Evolutionary conservation across 176 grass and related monocot species (phyloP), one percentile per base, ranked within the genome.

Genomic region (Echinochloa phyllopogon): DNA sequence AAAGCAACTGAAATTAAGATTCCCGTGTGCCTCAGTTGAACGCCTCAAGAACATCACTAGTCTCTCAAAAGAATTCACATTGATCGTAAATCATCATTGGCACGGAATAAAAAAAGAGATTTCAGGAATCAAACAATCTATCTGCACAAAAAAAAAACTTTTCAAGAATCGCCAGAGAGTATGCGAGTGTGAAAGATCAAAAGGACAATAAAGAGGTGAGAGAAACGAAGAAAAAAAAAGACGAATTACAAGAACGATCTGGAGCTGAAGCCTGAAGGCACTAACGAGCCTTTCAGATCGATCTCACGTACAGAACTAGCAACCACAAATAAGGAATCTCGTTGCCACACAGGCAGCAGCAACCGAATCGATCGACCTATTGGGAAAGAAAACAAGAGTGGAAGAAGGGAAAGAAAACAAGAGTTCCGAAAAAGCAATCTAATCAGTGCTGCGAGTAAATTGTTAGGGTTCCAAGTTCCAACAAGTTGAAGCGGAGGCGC

Each of bases 31-130:
- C 69, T 87, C 77, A 58, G 59, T n/a, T 69, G 45, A 73, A 74
- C 49, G 63, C 59, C 7, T 29, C 50, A 81, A 74, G 69, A n/a
- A 67, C 33, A 81, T 87, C 85, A 87, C 69, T 9, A 75, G 2
- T 57, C 71, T 52, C 24, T 27, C 10, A 79, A 33, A 37, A 33
- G 60, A 65, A 50, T 65, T 79, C 77, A 79, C 77, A 60, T 65
- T 79, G 44, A 21, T 20, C 17, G 33, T 3, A 6, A 13, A 33
- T 65, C 60, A 79, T 79, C 77, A 79, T 13, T 10, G 60, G 77
- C 43, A 65, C 43, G 9, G 38, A 70, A 6, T 4, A 9, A 10
- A 17, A 11, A 42, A 12, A 5, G 12, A 3, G 23, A 41, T 14
- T 71, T 25, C 10, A 18, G 10, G 21, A 11, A 44, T 61, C 39